Percentiles rank a stretch among this genome's conserved stretches.
Evolutionary conservation across 1,284 basidiomycete genomes (phyloP).

Genomic region (Chalciporus piperatoides): DNA sequence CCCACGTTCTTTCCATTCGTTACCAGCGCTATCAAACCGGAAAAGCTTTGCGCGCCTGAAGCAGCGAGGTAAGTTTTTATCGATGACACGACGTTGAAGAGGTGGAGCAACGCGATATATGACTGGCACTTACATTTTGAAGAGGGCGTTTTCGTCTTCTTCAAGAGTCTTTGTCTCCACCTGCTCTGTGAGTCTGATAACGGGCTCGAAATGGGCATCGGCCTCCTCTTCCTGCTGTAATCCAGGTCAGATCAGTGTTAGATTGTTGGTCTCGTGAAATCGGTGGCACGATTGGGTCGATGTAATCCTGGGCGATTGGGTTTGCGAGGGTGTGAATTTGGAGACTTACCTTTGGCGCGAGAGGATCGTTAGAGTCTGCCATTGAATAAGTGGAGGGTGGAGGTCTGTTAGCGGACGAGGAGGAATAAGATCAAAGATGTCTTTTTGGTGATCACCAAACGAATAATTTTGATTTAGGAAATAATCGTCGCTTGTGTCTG

Average conservation of each 20-base stretch:
- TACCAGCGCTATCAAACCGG: constrained; percentile 79
- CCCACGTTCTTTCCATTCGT: constrained; percentile 97
- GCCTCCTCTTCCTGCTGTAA: constrained; percentile 71
- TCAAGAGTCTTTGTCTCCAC: constrained; percentile 95
- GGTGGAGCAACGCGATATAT: constrained; percentile 9
- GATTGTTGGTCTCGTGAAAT: constrained; percentile 21
- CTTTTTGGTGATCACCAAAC: neutral
- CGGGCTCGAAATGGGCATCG: constrained; percentile 94
- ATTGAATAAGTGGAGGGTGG: constrained; percentile 37
- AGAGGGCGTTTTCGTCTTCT: constrained; percentile 90
- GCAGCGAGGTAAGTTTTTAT: constrained; percentile 6
- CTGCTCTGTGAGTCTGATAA: constrained; percentile 95
- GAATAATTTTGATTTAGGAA: constrained; percentile 21
- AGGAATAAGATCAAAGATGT: constrained; percentile 11
- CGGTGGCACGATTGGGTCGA: constrained; percentile 33
- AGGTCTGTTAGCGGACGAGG: constrained; percentile 30
- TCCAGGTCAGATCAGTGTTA: constrained; percentile 27
- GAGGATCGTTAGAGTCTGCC: constrained; percentile 61
- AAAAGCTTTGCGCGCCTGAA: constrained; percentile 97
- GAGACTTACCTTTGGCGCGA: constrained; percentile 61
- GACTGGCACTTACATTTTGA: constrained; percentile 83
- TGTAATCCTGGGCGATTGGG: constrained; percentile 8
- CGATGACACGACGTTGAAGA: constrained; percentile 18
- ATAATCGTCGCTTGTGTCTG: constrained; percentile 20
- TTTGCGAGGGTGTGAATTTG: constrained; percentile 1